Evolutionary conservation across 1,284 basidiomycete genomes (phyloP), one percentile per base, ranked within the genome.

Genomic region (Rhodotorula sp.): DNA sequence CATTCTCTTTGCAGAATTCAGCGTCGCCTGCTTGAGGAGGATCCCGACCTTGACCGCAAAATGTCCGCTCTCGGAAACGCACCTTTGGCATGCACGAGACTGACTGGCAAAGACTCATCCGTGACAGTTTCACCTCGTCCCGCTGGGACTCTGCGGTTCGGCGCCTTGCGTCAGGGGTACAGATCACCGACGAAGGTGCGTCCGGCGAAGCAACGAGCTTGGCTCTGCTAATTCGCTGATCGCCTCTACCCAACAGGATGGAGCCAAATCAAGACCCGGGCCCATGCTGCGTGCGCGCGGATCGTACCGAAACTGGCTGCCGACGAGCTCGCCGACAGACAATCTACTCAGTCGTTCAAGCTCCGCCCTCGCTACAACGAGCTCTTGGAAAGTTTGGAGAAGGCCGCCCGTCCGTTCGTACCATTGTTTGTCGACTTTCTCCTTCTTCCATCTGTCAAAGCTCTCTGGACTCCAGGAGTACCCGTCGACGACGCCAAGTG

Each of bases 361-460:
- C 54, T 56, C 7, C 46, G 43, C 15, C 21, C 48, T 3, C 56
- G 23, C 16, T 66, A 61, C 58, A 23, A 52, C 43, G 29, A 43
- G 21, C 54, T 70, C 18, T 21, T 47, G 49, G 2, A 47, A 2
- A 18, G 48, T 3, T 48, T 62, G 5, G 15, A 43, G 6, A 6
- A 2, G 21, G 6, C 10, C 7, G 39, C 43, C 1, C 54, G 31
- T 5, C 56, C 60, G 5, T 57, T 48, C 31, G 34, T 65, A 18
- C 69, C 69, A 0, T 61, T 59, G 31, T 70, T 66, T 43, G 43
- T 8, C 60, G 56, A 63, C 56, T 65, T 66, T 49, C 57, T 66
- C 29, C 34, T 66, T 10, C 46, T 70, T 14, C 59, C 64, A 0
- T 49, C 52, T 6, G 49, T 70, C 49, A 54, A 31, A n/a, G 3